Evolutionary conservation across 805 yeast species (phyloP), one percentile per base, ranked within the genome.

Genomic region (Candida quercuum): DNA sequence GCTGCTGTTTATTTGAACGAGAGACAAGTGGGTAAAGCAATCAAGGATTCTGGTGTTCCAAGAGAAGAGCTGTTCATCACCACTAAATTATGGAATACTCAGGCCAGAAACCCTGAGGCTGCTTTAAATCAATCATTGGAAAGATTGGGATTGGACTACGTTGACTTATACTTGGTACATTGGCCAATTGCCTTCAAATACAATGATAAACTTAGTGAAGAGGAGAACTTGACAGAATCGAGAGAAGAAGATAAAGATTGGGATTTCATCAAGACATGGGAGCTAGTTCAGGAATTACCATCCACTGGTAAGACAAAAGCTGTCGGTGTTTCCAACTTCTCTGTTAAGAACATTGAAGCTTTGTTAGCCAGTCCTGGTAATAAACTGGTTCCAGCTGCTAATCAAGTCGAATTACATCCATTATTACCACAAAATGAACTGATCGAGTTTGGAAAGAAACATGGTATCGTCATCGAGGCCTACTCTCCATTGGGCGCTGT

Each of bases 111-210:
- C 32, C 79, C 79, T 10, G 72, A 53, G 25, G 62, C 54, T 17
- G 83, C 82, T 10, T 60, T 85, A 28, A 70, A 76, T 12, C 64
- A 60, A 35, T 80, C 89, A 6, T 66, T 86, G 52, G 49, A 69
- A 47, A 76, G 78, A 52, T 66, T 86, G 44, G 79, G 78, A 0
- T 56, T 84, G 48, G 91, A 81, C 36, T 86, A 86, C 52, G 81
- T 86, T 37, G 95, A 86, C 56, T 64, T 86, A 41, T 78, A 79
- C 55, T 69, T 86, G 54, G 71, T 86, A 57, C 95, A 86, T 61
- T 86, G 94, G 94, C 95, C 95, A 4, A 72, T 74, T 28, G 65
- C 81, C 9, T 57, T 73, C 40, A 71, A 56, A 42, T 63, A 86
- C 16, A 84, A 27, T 13, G 47, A 41, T 6, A 43, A 78, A 77